Evolutionary conservation across 179 eudicot genomes (phyloP).

Genomic region (Drosera spatulata): DNA sequence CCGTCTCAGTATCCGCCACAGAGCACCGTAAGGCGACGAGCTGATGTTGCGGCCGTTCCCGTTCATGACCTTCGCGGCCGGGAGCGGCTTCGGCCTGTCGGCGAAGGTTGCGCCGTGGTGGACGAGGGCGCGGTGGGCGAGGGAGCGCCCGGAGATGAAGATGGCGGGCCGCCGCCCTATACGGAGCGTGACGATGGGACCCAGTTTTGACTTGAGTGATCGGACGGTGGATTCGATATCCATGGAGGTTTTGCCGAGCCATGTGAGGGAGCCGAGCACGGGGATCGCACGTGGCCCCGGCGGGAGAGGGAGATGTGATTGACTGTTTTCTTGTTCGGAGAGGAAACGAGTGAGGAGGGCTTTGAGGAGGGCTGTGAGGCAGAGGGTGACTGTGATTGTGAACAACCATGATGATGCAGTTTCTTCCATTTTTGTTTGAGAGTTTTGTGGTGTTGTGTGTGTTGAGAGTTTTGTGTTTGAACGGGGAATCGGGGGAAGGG

Average conservation of each 20-base stretch:
- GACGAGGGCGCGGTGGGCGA: slow-evolving; percentile 1
- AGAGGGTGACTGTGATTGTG: not conserved
- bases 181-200: slow-evolving; percentile 3
- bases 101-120: slow-evolving; percentile 1
- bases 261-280: not conserved
- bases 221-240: not conserved
- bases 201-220: not conserved
- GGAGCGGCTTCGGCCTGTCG: not conserved
- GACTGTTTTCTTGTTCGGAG: too few species aligned
- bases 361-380: slow-evolving; percentile 2
- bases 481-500: too few species aligned
- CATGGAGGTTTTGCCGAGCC: too few species aligned
- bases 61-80: not conserved
- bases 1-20: slow-evolving; percentile 3
- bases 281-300: not conserved
- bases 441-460: too few species aligned
- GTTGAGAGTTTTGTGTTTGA: too few species aligned
- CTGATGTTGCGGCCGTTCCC: not conserved
- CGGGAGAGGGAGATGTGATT: not conserved
- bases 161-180: not conserved
- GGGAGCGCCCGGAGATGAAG: slow-evolving; percentile 4
- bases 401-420: not conserved
- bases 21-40: slow-evolving; percentile 1
- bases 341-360: not conserved
- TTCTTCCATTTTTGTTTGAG: too few species aligned